phyloP scores from a whole-genome alignment of 345 rosid genomes.

The Brassica napus region DNA sequence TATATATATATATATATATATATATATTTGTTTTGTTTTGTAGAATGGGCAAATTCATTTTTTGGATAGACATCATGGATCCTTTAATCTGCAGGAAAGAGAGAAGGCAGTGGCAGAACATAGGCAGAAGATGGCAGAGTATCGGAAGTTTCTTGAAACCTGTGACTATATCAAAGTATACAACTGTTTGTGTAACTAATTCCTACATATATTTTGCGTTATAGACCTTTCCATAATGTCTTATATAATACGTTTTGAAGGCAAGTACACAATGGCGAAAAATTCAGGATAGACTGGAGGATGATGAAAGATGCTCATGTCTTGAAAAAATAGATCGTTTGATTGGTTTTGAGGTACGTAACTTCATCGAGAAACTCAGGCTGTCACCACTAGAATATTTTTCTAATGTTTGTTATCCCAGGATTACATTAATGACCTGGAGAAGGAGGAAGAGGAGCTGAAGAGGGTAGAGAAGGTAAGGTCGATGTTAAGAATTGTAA shows the following conservation, averaged over 20 bases:
- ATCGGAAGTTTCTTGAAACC: constrained; percentile 70
- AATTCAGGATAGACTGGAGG: constrained; percentile 86
- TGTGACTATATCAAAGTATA: constrained; percentile 94
- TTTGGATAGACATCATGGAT: constrained; percentile 10
- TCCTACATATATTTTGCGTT: constrained; percentile 21
- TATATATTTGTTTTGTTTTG: neutral
- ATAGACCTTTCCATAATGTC: constrained; percentile 22
- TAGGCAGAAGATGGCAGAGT: constrained; percentile 61
- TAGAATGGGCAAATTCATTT: constrained; percentile 2
- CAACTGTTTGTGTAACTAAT: constrained; percentile 6
- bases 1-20: no score
- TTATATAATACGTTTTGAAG: constrained; percentile 46
- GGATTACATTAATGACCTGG: constrained; percentile 88
- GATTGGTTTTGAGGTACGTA: constrained; percentile 67
- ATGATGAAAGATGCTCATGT: constrained; percentile 82
- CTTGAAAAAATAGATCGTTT: constrained; percentile 92
- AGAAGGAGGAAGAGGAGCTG: constrained; percentile 88
- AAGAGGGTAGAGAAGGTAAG: constrained; percentile 87
- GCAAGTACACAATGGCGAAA: constrained; percentile 90
- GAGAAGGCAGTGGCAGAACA: constrained; percentile 86
- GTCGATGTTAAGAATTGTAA: constrained; percentile 16
- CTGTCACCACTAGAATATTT: constrained; percentile 5
- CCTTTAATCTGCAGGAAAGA: constrained; percentile 63
- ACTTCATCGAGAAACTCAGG: constrained; percentile 6
- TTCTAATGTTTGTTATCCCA: constrained; percentile 45